Evolutionary conservation across 2,329 filamentous ascomycete genomes (phyloP).

Genomic region (Macroventuria anomochaeta): DNA sequence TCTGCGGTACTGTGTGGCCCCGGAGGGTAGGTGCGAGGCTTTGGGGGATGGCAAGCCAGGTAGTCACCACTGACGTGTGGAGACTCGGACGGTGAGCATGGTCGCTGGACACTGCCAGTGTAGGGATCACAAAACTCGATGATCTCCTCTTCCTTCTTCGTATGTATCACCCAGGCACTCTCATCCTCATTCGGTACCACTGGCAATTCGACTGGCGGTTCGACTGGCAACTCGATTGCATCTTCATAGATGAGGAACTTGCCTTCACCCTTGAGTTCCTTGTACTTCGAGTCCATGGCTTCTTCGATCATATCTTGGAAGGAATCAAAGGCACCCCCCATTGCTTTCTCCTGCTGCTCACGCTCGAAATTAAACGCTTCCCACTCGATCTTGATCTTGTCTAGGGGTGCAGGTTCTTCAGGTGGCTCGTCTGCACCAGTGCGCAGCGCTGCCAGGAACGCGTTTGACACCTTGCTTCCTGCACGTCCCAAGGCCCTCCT

Average conservation of each 20-base stretch:
- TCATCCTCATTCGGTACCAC: not conserved
- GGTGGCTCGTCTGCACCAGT: not conserved
- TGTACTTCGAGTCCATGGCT: slow-evolving; percentile 6
- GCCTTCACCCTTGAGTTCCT: slow-evolving; percentile 4
- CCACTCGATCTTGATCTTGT: not conserved
- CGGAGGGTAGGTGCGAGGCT: not conserved
- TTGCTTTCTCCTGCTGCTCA: not conserved
- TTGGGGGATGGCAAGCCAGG: not conserved
- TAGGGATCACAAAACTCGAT: not conserved
- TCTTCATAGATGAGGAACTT: not conserved
- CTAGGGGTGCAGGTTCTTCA: not conserved
- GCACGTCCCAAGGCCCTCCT: not conserved
- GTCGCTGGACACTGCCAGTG: not conserved
- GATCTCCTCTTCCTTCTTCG: not conserved
- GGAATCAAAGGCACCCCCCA: not conserved
- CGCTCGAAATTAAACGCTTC: not conserved
- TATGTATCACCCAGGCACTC: not conserved
- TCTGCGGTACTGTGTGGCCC: not conserved
- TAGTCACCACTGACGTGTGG: not conserved
- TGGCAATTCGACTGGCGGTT: not conserved
- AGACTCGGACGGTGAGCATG: not conserved
- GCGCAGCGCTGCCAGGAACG: not conserved
- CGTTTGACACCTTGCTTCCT: not conserved
- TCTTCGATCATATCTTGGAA: slow-evolving; percentile 5
- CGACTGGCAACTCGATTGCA: not conserved